Percentiles rank a stretch among this genome's conserved stretches.
Evolutionary conservation across 1,139 yeast species (phyloP).

Genomic region (Sugiyamaella xylanicola): DNA sequence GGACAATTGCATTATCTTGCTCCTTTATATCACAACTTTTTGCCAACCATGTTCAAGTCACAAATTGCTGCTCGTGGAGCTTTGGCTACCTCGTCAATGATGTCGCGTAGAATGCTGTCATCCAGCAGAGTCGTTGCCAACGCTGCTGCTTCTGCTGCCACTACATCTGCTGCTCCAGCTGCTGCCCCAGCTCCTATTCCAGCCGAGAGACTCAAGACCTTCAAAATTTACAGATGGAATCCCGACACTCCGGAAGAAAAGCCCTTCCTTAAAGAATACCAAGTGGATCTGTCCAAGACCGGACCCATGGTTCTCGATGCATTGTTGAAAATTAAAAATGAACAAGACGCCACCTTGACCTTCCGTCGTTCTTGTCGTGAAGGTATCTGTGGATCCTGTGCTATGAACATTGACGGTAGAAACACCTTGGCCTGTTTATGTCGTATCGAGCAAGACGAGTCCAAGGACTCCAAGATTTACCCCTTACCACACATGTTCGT

Average conservation of each 20-base stretch:
- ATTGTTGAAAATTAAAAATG: slow-evolving; percentile 88
- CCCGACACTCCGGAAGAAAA: slow-evolving; percentile 95
- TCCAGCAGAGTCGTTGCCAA: slow-evolving; percentile 21
- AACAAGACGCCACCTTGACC: slow-evolving; percentile 92
- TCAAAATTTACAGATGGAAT: slow-evolving; percentile 96
- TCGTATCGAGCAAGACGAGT: slow-evolving; percentile 78
- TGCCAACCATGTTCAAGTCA: slow-evolving; percentile 15
- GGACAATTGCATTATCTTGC: no score
- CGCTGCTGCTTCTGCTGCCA: slow-evolving; percentile 29
- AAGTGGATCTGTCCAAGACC: slow-evolving; percentile 83
- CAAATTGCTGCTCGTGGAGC: background rate
- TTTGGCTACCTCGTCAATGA: background rate
- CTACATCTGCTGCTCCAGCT: no score
- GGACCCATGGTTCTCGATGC: slow-evolving; percentile 99
- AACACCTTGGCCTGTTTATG: slow-evolving; percentile 97
- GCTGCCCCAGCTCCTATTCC: slow-evolving; percentile 33
- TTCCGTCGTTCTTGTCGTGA: slow-evolving; percentile 99
- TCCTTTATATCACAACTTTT: no score
- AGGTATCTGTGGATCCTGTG: slow-evolving; percentile 99
- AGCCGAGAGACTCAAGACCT: slow-evolving; percentile 67
- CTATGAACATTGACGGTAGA: slow-evolving; percentile 98
- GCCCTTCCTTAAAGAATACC: slow-evolving; percentile 82
- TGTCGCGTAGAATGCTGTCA: slow-evolving; percentile 12
- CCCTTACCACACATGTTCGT: slow-evolving; percentile 99
- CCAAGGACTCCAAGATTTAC: slow-evolving; percentile 82